Evolutionary conservation across 768 basidiomycete genomes (phyloP).

Genomic region (Cystobasidium ongulense): DNA sequence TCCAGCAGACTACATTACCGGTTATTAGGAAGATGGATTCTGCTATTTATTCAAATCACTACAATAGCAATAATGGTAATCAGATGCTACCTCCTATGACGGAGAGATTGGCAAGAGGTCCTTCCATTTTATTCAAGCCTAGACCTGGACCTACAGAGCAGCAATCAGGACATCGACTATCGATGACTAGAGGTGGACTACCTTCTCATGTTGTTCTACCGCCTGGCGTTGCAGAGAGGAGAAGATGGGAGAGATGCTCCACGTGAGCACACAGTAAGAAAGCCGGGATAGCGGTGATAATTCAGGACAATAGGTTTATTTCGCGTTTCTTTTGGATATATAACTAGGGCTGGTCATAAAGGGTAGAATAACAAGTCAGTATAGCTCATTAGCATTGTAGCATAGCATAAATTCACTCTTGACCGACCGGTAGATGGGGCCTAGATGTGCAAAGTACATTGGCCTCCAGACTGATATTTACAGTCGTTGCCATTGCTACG

Average conservation of each 20-base stretch:
- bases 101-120: not conserved
- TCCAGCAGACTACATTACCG: not conserved
- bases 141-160: constrained; percentile 12
- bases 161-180: not conserved
- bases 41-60: not conserved
- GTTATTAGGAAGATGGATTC: not conserved
- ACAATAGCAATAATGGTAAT: not conserved
- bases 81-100: not conserved
- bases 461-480: too few relatives aligned
- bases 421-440: too few relatives aligned
- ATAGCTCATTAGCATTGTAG: too few relatives aligned
- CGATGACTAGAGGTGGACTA: not conserved
- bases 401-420: too few relatives aligned
- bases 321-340: not conserved
- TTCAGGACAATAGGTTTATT: not conserved
- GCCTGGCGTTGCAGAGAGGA: constrained; percentile 3
- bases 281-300: not conserved
- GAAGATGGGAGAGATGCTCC: constrained; percentile 30
- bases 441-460: too few relatives aligned
- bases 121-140: not conserved
- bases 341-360: too few relatives aligned
- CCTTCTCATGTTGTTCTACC: constrained; percentile 3
- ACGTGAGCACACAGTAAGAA: not conserved
- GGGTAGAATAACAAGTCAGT: too few relatives aligned
- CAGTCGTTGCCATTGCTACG: too few relatives aligned